phyloP scores from a whole-genome alignment of 805 yeast species.

The Groenewaldozyma salmanticensis region DNA sequence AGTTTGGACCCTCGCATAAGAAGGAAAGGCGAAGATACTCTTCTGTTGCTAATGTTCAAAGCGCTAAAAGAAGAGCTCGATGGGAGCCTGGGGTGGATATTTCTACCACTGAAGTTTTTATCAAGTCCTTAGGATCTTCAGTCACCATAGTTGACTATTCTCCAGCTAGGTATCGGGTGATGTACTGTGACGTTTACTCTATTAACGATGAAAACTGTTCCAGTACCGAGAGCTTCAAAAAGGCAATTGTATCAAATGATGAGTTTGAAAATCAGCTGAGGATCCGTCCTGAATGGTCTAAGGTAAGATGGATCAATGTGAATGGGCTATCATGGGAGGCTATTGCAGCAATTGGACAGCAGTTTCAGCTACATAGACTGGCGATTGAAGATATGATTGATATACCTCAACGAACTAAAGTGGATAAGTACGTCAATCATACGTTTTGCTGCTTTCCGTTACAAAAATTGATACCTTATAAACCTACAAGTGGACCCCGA shows the following conservation, averaged over 20 bases:
- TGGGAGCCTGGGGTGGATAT: conserved; percentile 56
- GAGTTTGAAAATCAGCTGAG: conserved; percentile 28
- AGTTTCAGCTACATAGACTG: conserved; percentile 41
- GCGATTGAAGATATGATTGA: conserved; percentile 57
- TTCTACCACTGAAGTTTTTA: conserved; percentile 39
- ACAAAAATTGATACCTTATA: conserved; percentile 29
- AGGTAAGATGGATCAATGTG: conserved; percentile 47
- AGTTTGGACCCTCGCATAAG: no score
- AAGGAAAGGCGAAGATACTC: no score
- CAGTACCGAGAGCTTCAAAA: conserved; percentile 2
- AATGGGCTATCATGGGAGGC: conserved; percentile 58
- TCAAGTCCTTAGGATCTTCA: conserved; percentile 44
- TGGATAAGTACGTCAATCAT: conserved; percentile 42
- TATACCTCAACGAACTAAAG: conserved; percentile 50
- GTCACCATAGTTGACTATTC: conserved; percentile 47
- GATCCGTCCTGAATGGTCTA: conserved; percentile 37
- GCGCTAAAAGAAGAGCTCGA: conserved; percentile 32
- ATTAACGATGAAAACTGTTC: conserved; percentile 11
- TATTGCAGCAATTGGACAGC: conserved; percentile 36
- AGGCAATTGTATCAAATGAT: conserved; percentile 11
- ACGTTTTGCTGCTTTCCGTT: conserved; percentile 48
- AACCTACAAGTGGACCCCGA: conserved; percentile 3
- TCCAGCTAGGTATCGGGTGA: conserved; percentile 33
- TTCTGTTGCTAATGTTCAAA: conserved; percentile 23
- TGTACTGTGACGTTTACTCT: conserved; percentile 32